Conservation (phyloP, 805 yeast species). For the Starmera dryadoides region DNA sequence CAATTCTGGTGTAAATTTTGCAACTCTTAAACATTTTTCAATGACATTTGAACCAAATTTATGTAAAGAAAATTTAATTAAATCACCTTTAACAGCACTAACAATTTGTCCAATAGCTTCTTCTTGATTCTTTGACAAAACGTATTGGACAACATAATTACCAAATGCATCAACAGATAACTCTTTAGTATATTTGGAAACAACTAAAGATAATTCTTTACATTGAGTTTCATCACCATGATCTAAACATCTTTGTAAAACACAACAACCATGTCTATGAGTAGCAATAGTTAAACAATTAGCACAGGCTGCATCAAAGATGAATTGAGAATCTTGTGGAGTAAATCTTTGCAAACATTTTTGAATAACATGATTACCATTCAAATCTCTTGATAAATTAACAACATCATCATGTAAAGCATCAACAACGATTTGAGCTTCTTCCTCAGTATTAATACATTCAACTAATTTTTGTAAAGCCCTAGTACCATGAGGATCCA, state of each 20-base stretch:
- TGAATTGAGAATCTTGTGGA: slow-evolving; percentile 72
- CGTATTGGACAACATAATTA: slow-evolving; percentile 94
- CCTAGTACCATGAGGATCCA: slow-evolving; percentile 94
- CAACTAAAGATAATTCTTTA: slow-evolving; percentile 53
- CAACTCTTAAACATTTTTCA: slow-evolving; percentile 69
- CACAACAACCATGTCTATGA: slow-evolving; percentile 97
- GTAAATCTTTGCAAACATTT: slow-evolving; percentile 74
- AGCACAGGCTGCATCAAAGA: slow-evolving; percentile 74
- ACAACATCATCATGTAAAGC: slow-evolving; percentile 69
- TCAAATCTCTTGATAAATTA: slow-evolving; percentile 74
- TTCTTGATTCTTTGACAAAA: slow-evolving; percentile 40
- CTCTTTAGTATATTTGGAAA: slow-evolving; percentile 60
- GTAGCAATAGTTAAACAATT: slow-evolving; percentile 81
- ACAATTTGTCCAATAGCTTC: slow-evolving; percentile 26
- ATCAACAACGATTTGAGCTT: slow-evolving; percentile 53
- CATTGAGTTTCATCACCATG: slow-evolving; percentile 73
- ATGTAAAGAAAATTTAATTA: slow-evolving; percentile 58
- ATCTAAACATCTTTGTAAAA: slow-evolving; percentile 89
- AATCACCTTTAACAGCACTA: slow-evolving; percentile 23
- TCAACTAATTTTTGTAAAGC: slow-evolving; percentile 92
- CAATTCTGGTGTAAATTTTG: slow-evolving; percentile 37
- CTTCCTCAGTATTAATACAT: slow-evolving; percentile 64
- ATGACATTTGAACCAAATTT: slow-evolving; percentile 93
- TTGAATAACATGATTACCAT: slow-evolving; percentile 96
- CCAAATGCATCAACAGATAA: slow-evolving; percentile 92